Base-by-base conservation (phyloP, 306 rosid genomes). In the Amphicarpaea edgeworthii region DNA sequence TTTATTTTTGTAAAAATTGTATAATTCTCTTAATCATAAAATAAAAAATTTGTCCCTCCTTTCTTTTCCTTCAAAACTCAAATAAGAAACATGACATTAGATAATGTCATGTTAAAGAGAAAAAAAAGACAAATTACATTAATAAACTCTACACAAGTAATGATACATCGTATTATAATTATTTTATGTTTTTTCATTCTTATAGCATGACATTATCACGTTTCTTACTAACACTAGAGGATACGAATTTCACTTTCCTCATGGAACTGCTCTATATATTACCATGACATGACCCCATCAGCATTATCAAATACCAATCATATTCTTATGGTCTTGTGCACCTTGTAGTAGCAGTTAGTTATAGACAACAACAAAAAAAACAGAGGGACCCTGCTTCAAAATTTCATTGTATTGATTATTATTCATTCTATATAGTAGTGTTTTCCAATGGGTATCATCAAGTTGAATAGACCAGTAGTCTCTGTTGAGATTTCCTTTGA, bases 401-500 rank as follows among this genome's bases (percentile, higher is more conserved):
- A 57, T 17, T 7, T 21, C 46, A 23, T 58, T 46, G 19, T 37
- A 16, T 57, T 37, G 34, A 49, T 61, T 53, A 49, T 61, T 53
- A 34, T 60, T 59, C n/a, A 1, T 34, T 58, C 50, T 5, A 70
- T 6, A 9, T 49, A 26, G n/a, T n/a, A n/a, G n/a, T 28, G 32
- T 14, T n/a, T 34, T 79, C 42, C n/a, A 82, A 86, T 84, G 90
- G 85, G 17, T 77, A 60, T 60, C 1, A 60, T 60, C 1, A 9
- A 30, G 32, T 70, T 84, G 82, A 51, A 69, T 45, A 69, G 67
- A 66, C 12, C 9, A 9, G 0, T 8, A 9, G 0, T 75, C 50
- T 58, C 7, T 60, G 12, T 58, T 24, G 60, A 73, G 66, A 30
- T 77, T 72, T 7, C 57, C 20, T 14, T 82, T 37, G 34, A 7